phyloP scores from a whole-genome alignment of 208 protist species.

The Phytomonas sp. region DNA sequence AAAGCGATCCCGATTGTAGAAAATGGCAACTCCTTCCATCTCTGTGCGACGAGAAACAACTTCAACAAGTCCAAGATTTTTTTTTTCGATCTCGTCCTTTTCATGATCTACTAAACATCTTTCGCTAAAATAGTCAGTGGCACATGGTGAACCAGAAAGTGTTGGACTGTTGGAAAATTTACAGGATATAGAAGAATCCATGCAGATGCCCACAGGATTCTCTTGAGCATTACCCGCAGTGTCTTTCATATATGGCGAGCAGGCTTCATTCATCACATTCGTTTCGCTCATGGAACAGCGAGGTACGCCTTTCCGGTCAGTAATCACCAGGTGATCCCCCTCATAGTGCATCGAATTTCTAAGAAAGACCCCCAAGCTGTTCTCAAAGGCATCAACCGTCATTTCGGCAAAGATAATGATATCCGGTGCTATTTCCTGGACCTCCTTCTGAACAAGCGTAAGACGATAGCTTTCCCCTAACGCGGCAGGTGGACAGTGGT shows the following conservation, averaged over 20 bases:
- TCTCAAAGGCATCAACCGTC: slow-evolving; percentile 44
- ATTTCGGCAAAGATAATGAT: slow-evolving; percentile 71
- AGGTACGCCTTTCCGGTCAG: slow-evolving; percentile 37
- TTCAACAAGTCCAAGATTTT: neutral
- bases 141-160: slow-evolving; percentile 7
- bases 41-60: slow-evolving; percentile 29
- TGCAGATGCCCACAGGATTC: neutral
- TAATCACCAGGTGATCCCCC: slow-evolving; percentile 70
- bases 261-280: neutral
- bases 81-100: neutral
- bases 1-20: slow-evolving; percentile 60
- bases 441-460: slow-evolving; percentile 52
- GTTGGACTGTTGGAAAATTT: neutral
- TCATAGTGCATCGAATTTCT: slow-evolving; percentile 30
- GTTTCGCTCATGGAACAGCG: slow-evolving; percentile 15
- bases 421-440: slow-evolving; percentile 36
- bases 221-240: neutral
- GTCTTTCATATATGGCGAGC: neutral
- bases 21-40: slow-evolving; percentile 80
- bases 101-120: neutral
- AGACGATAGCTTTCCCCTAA: slow-evolving; percentile 73
- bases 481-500: slow-evolving; percentile 40
- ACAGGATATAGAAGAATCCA: neutral
- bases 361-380: slow-evolving; percentile 46
- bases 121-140: neutral